Evolutionary conservation across 805 yeast species (phyloP), one percentile per base, ranked within the genome.

Genomic region (Suhomyces emberorum): DNA sequence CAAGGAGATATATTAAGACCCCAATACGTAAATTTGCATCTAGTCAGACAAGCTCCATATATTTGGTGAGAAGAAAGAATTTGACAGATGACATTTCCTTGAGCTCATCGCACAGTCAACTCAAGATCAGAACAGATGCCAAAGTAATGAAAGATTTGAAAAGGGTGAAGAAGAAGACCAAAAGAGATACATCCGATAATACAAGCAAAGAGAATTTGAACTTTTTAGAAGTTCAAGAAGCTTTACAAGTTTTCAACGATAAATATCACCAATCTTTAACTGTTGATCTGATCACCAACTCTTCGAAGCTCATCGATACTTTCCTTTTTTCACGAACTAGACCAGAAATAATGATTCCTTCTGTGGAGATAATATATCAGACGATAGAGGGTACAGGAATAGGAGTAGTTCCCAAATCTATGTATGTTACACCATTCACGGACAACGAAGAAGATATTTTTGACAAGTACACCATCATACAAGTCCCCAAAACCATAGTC

Each of bases 361-460:
- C 22, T 22, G 7, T 62, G 1, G 52, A 48, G 5, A 51, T 67
- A 2, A 29, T 50, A 1, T 51, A 57, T 20, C 55, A 55, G 25
- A 55, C 67, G 1, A 41, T 54, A 0, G 66, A 61, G 32, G 74
- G 69, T 1, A 61, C 57, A 6, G 72, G 74, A 0, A 24, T 65
- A 9, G 73, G 56, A 0, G 28, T 68, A 6, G 44, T 64, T 2
- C 52, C 61, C 12, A 51, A 48, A 33, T 28, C 42, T 3, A 33
- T 39, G 35, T 56, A 57, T 38, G 46, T 44, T 3, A 31, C 46
- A 3, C 41, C 44, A 4, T 44, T 38, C 12, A 12, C 38, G 1
- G 42, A 41, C 4, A 41, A 44, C 10, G 30, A 34, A n/a, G 45
- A 43, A 3, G 42, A 49, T 23, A 44, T 46, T 5, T 35, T 34